Conservation (phyloP, 2,329 filamentous ascomycete species). For the Colletotrichum sp. region DNA sequence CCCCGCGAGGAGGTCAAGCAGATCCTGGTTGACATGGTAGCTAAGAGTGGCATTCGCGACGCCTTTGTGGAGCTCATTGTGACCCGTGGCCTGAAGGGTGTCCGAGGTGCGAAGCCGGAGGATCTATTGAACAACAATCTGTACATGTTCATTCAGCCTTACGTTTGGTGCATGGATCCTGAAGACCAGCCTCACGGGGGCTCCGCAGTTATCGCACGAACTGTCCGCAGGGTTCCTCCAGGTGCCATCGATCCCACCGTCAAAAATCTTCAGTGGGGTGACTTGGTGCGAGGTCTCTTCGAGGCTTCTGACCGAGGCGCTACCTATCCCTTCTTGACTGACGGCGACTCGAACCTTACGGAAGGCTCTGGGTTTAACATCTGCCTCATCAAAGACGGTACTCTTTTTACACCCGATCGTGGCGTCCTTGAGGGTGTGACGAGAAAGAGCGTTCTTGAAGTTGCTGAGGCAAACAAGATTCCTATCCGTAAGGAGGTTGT, state of each 20-base stretch:
- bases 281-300: constrained; percentile 48
- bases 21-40: constrained; percentile 48
- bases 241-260: constrained; percentile 55
- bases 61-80: constrained; percentile 57
- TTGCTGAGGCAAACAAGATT: constrained; percentile 36
- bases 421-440: constrained; percentile 55
- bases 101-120: constrained; percentile 37
- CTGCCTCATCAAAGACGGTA: constrained; percentile 47
- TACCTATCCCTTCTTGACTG: constrained; percentile 53
- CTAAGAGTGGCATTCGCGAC: constrained; percentile 50
- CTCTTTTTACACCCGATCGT: constrained; percentile 50
- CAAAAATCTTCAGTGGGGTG: constrained; percentile 58
- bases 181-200: constrained; percentile 45
- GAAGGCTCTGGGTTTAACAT: constrained; percentile 58
- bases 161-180: constrained; percentile 56
- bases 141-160: constrained; percentile 55
- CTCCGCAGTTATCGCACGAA: constrained; percentile 47
- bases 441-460: constrained; percentile 52
- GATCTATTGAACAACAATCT: constrained; percentile 45
- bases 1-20: constrained; percentile 41
- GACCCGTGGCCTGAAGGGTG: constrained; percentile 49
- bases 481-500: constrained; percentile 44
- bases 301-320: constrained; percentile 53
- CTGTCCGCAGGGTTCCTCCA: constrained; percentile 48
- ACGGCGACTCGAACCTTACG: constrained; percentile 53